Evolutionary conservation across 108 stramenopile species (phyloP).

Genomic region (Cylindrotheca closterium): DNA sequence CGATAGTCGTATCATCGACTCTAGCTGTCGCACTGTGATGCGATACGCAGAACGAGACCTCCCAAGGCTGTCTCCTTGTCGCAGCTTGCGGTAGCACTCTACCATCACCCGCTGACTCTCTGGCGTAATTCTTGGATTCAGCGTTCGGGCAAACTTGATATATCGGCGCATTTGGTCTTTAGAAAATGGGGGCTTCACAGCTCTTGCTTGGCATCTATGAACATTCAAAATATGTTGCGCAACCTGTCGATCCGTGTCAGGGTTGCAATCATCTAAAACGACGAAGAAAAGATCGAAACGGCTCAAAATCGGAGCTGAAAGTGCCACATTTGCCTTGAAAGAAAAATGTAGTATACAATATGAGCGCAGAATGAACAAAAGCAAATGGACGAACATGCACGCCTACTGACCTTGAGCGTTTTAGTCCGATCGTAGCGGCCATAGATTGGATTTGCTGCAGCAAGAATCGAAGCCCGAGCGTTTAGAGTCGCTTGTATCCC

Average conservation of each 20-base stretch:
- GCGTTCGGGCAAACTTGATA: conserved; percentile 92
- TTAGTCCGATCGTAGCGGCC: conserved; percentile 98
- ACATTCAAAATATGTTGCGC: conserved; percentile 96
- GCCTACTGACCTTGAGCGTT: conserved; percentile 56
- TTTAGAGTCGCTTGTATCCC: conserved; percentile 99
- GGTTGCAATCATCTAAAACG: conserved; percentile 97
- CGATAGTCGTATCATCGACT: conserved; percentile 96
- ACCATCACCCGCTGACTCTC: conserved; percentile 87
- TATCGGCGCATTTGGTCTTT: conserved; percentile 91
- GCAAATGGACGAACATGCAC: background rate
- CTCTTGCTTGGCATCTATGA: conserved; percentile 73
- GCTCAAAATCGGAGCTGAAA: conserved; percentile 95
- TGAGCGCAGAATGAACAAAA: background rate
- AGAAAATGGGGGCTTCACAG: conserved; percentile 78
- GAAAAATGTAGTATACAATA: background rate
- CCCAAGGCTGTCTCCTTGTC: conserved; percentile 94
- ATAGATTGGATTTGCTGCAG: conserved; percentile 98
- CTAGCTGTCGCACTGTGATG: conserved; percentile 98
- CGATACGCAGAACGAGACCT: conserved; percentile 94
- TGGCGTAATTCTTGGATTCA: conserved; percentile 86
- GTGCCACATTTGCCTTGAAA: conserved; percentile 88
- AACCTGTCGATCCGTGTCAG: conserved; percentile 88
- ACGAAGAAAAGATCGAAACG: conserved; percentile 99
- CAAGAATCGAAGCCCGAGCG: conserved; percentile 97
- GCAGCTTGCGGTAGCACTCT: conserved; percentile 95